Base-by-base conservation (phyloP, 768 basidiomycete species). In the Floccularia luteovirens region DNA sequence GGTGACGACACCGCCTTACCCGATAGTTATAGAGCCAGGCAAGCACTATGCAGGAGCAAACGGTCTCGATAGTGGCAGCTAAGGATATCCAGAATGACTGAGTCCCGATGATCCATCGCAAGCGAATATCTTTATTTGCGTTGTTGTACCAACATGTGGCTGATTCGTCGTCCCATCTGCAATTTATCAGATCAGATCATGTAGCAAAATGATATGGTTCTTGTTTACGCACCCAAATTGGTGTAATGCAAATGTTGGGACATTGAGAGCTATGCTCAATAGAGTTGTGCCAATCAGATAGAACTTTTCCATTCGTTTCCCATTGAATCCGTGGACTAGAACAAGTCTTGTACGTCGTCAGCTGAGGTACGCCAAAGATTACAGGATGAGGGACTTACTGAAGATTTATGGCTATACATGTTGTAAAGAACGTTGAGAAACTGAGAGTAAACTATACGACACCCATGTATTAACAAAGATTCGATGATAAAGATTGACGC, bases 91-190 rank as follows among this genome's bases (percentile, higher is more conserved):
- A 57, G 38, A 55, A 53, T 4, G 48, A 48, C 30, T 51, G 50
- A 8, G 55, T 57, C 2, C 48, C 54, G 25, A 54, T 53, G 24
- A 57, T 38, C 54, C 56, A 57, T 1, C 40, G 43, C 22, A 57
- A 8, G 19, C 48, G 44, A 4, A 22, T 20, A 12, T 37, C 12
- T 3, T 24, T 32, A 21, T 53, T 36, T 1, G 42, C 24, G 39
- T 49, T 51, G 19, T 40, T 39, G 36, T 47, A 56, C 56, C 54
- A 57, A 36, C 56, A 57, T 3, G 46, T 51, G 4, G 32, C 36
- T 23, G 31, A 46, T 6, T 35, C 13, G 13, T 43, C 44, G 34
- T 52, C 44, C 46, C 46, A 54, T 5, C 53, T 54, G n/a, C n/a
- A n/a, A n/a, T n/a, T n/a, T n/a, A n/a, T n/a, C n/a, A n/a, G n/a